Evolutionary conservation across 352 stramenopile genomes (phyloP).

Genomic region (Phytophthora quininea): DNA sequence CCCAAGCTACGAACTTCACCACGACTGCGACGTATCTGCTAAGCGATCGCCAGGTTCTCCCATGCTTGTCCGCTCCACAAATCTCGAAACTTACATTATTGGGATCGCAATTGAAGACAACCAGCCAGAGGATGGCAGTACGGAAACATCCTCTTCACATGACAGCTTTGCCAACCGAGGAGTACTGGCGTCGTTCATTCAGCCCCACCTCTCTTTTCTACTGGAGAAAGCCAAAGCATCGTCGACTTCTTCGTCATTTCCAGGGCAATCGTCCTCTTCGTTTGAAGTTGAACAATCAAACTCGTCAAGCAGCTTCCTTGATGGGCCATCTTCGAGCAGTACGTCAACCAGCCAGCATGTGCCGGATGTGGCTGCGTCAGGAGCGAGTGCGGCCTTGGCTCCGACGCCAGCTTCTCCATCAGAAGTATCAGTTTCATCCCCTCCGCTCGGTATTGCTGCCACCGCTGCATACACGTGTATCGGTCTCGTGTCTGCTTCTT

Average conservation of each 20-base stretch:
- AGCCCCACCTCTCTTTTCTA: conserved; percentile 49
- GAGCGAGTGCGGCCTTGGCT: conserved; percentile 5
- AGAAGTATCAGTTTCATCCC: conserved; percentile 14
- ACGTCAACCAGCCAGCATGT: conserved; percentile 1
- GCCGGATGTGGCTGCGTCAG: conserved; percentile 6
- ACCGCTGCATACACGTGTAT: conserved; percentile 62
- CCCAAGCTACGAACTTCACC: conserved; percentile 53
- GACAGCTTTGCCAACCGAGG: conserved; percentile 52
- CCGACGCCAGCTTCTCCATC: conserved; percentile 16
- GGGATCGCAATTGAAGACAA: conserved; percentile 51
- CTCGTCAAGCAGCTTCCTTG: conserved; percentile 10
- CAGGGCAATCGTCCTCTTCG: conserved; percentile 3
- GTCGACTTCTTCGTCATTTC: conserved; percentile 1
- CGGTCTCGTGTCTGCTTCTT: conserved; percentile 46
- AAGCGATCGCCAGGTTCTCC: conserved; percentile 57
- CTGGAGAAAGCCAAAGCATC: conserved; percentile 9
- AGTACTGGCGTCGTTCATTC: conserved; percentile 56
- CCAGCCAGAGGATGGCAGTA: conserved; percentile 3
- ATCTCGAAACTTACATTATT: conserved; percentile 64
- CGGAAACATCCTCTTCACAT: conserved; percentile 30
- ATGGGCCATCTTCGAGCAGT: conserved; percentile 12
- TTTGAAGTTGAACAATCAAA: background rate
- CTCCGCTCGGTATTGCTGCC: conserved; percentile 25
- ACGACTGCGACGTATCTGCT: conserved; percentile 64
- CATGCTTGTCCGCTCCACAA: conserved; percentile 63